Evolutionary conservation across 495 filamentous ascomycete species (phyloP).

Genomic region (Hypoxylon crocopeplum): DNA sequence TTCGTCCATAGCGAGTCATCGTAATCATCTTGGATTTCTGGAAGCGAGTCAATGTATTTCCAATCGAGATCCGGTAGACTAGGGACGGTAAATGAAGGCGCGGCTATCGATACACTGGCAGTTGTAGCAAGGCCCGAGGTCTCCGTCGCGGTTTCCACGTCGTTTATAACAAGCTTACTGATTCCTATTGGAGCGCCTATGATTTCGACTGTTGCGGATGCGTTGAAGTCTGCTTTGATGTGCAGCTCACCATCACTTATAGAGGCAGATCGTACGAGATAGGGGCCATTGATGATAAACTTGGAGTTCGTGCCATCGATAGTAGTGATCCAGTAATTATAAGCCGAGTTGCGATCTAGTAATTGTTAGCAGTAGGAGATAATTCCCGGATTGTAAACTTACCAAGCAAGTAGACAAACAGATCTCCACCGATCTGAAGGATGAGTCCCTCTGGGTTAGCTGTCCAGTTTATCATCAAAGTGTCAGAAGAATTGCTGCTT

Average conservation of each 20-base stretch:
- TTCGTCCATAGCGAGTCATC: constrained; percentile 71
- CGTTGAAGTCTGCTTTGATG: constrained; percentile 75
- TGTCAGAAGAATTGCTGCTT: constrained; percentile 44
- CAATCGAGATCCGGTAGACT: constrained; percentile 64
- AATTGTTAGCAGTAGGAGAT: neutral
- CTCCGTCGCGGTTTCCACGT: constrained; percentile 57
- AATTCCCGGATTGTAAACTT: neutral
- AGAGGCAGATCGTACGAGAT: constrained; percentile 72
- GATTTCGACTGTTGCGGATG: constrained; percentile 66
- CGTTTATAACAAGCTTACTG: constrained; percentile 68
- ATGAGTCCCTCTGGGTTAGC: constrained; percentile 37
- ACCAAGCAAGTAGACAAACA: constrained; percentile 58
- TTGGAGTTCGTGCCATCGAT: constrained; percentile 43
- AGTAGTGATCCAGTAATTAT: constrained; percentile 76
- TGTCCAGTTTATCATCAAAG: constrained; percentile 40
- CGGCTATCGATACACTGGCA: constrained; percentile 56
- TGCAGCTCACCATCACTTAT: constrained; percentile 58
- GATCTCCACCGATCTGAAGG: constrained; percentile 58
- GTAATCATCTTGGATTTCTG: constrained; percentile 68
- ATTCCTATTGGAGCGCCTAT: constrained; percentile 61
- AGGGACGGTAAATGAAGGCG: constrained; percentile 63
- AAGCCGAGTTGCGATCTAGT: constrained; percentile 70
- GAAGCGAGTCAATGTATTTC: constrained; percentile 74
- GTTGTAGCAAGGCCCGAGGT: constrained; percentile 46
- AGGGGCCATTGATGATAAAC: constrained; percentile 74